Conservation (phyloP, 805 yeast species). For the Cyberlindnera misumaiensis region DNA sequence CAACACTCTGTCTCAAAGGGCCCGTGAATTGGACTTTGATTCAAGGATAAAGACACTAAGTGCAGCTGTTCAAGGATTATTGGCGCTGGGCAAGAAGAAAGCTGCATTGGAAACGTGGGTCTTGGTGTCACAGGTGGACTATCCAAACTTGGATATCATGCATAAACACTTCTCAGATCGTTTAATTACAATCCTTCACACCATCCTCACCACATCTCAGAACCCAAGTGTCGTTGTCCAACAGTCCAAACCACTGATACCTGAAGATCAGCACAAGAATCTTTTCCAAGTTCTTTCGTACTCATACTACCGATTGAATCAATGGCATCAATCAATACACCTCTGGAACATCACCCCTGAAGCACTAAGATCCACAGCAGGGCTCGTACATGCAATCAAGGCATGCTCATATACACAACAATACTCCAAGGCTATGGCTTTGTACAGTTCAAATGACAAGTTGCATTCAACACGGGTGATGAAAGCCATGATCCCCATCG, state of each 20-base stretch:
- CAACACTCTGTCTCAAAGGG: background rate
- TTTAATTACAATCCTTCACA: constrained; percentile 1
- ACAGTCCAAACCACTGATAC: background rate
- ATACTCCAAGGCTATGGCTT: constrained; percentile 3
- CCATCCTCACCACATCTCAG: constrained; percentile 2
- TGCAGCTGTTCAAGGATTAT: constrained; percentile 2
- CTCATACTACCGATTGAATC: constrained; percentile 6
- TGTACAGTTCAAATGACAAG: background rate
- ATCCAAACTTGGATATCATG: constrained; percentile 6
- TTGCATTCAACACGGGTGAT: constrained; percentile 4
- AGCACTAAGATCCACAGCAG: background rate
- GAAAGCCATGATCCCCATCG: constrained; percentile 7
- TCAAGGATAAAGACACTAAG: background rate
- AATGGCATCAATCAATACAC: constrained; percentile 1
- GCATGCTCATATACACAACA: constrained; percentile 6
- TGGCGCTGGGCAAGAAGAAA: background rate
- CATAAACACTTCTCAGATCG: constrained; percentile 6
- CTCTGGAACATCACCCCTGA: constrained; percentile 5
- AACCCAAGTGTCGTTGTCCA: background rate
- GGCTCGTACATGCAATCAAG: constrained; percentile 7
- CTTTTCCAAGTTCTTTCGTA: constrained; percentile 6
- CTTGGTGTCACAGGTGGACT: background rate
- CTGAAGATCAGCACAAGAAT: background rate
- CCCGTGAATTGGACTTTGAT: background rate
- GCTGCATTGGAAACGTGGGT: constrained; percentile 9